Base-by-base conservation (phyloP, 2,329 filamentous ascomycete genomes). In the Lecanosticta acicola region DNA sequence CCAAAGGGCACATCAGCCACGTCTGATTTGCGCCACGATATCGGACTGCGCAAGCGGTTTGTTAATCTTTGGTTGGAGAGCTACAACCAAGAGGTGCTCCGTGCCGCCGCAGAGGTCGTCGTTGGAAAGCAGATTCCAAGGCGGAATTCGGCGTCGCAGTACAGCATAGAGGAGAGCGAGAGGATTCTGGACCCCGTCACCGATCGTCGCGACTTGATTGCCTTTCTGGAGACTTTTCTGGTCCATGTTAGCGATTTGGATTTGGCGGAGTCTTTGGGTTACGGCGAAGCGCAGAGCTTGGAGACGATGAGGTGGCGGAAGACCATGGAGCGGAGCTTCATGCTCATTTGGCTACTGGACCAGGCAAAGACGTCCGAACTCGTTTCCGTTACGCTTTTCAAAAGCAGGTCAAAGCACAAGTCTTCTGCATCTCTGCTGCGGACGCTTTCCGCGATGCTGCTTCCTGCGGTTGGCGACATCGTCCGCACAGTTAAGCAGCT, bases 331-430 rank as follows among this genome's bases (percentile, higher is more conserved):
- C 73, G 78, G 26, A 79, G 77, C 54, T 65, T 82, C 35, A 76
- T 82, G 75, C 70, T 83, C 2, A 67, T 83, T 39, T 68, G 75
- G 44, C 67, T 84, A 13, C 68, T 84, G 10, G 80, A 84, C 54
- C 72, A 73, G 48, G 72, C 69, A 8, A 79, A 76, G 56, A 55
- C 46, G 4, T 56, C 61, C 14, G 65, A 67, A 3, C 43, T 62
- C 37, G 39, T 72, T 10, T 13, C 43, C 1, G 57, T 66, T 18
- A 72, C 71, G 49, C 67, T 82, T 2, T 82, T 82, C 59, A 70
- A 72, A 33, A 49, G 65, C 1, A 67, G 67, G 1, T 80, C 80
- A 0, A 54, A 62, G 2, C 65, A 75, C 58, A 84, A 83, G 63
- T 76, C 77, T 1, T 83, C 80, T 5, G 59, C 64, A 4, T 68